Evolutionary conservation across 129 eudicot species (phyloP), one percentile per base, ranked within the genome.

Genomic region (Glebionis coronaria): DNA sequence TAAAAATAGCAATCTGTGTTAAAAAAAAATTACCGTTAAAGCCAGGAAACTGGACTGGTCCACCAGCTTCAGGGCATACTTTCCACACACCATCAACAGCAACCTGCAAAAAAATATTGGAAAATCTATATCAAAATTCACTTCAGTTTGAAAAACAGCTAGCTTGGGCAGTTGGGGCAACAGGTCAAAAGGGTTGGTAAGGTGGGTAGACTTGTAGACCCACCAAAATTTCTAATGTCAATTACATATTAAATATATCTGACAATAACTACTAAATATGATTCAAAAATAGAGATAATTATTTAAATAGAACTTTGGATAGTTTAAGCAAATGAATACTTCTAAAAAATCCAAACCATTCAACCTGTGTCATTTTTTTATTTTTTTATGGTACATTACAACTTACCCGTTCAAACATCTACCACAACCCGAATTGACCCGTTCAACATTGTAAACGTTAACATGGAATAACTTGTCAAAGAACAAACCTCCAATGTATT

Each of bases 51-150:
- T 86, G 90, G 67, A 93, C 68, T 0, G 91, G 88, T 47, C 98
- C 97, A 77, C 98, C 98, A 52, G 85, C 80, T 80, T 78, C 84
- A 42, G 97, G 97, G 56, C 98, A 93, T 27, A 61, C 76, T 78
- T 79, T 93, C 98, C 98, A 93, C 56, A 75, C 29, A 3, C 96
- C 95, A 74, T 93, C 98, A 23, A 93, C 97, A 29, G 98, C 95
- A 82, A 93, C 92, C 98, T 93, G 80, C 38, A 55, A 42, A 16
- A 20, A 44, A 5, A 44, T 5, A 35, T 35, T 35, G 40, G 40
- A 35, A 35, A 5, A 35, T 35, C 7, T 35, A 52, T 21, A 20
- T 50, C 1, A 1, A 61, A 7, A 50, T 50, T 5, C n/a, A 12
- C 3, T 42, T 69, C 44, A n/a, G 13, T 40, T 44, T n/a, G 4